Base-by-base conservation (phyloP, 2,329 filamentous ascomycete species). In the Calonectria henricotiae region DNA sequence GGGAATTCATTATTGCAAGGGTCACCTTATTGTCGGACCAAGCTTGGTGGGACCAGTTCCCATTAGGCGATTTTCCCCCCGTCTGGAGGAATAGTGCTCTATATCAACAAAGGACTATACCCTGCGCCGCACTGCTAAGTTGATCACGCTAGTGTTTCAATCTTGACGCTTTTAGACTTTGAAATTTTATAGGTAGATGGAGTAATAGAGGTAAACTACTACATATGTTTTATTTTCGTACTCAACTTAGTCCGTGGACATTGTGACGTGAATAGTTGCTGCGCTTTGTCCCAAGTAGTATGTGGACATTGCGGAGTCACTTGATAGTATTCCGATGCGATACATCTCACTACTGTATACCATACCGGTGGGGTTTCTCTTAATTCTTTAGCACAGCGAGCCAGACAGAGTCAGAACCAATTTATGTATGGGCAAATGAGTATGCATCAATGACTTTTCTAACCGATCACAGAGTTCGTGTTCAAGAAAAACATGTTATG, bases 1-100 rank as follows among this genome's bases (percentile, higher is more conserved):
- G 51, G 35, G 35, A 58, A 58, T 58, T 58, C 20, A 25, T 58
- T 58, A 5, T 17, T 25, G 23, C 51, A 25, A 58, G 51, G 51
- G 51, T 58, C 5, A 11, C n/a, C 35, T 55, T 13, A 17, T 25
- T 6, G 51, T 17, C 5, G 13, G 6, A 11, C 20, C 12, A 27
- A n/a, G 6, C 35, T 58, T 39, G 20, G 35, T 32, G 11, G 32
- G 15, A n/a, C 8, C 23, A 39, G 5, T 15, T 58, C 20, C 32
- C 37, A 17, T 23, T 25, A 23, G 35, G 51, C 6, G n/a, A 39
- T 39, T 5, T 27, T 41, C 15, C 11, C 3, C 35, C 13, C 15
- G 23, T 23, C 23, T 20, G n/a, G n/a, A 37, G n/a, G 17, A 44
- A 44, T 44, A 20, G 17, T n/a, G 9, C 17, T 44, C n/a, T 44